phyloP scores from a whole-genome alignment of 2,329 filamentous ascomycete genomes.

The Monilinia fructicola region DNA sequence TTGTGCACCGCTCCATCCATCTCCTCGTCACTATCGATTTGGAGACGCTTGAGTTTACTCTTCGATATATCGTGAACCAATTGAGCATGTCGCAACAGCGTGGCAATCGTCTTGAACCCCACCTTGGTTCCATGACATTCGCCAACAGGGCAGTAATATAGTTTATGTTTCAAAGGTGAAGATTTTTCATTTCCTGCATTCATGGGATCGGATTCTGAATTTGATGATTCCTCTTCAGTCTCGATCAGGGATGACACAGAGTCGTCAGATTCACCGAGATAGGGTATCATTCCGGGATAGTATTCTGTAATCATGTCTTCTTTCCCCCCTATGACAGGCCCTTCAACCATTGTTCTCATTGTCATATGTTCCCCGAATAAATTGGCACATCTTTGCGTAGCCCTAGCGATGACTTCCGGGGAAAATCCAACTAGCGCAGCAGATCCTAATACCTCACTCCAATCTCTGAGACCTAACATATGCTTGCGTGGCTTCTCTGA shows the following conservation, averaged over 20 bases:
- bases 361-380: conserved; percentile 74
- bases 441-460: conserved; percentile 80
- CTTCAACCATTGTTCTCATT: conserved; percentile 41
- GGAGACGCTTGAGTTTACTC: conserved; percentile 54
- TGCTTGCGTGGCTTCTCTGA: conserved; percentile 18
- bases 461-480: conserved; percentile 55
- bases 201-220: background rate
- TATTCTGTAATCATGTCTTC: conserved; percentile 30
- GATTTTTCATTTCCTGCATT: background rate
- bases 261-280: conserved; percentile 24
- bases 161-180: conserved; percentile 2
- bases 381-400: conserved; percentile 70
- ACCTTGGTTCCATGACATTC: conserved; percentile 42
- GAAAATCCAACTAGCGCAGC: conserved; percentile 75
- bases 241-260: background rate
- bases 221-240: conserved; percentile 10
- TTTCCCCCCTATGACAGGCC: conserved; percentile 24
- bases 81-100: conserved; percentile 48
- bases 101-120: conserved; percentile 43
- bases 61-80: conserved; percentile 46
- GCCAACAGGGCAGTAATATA: conserved; percentile 42
- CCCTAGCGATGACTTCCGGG: conserved; percentile 61
- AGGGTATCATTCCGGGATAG: conserved; percentile 33
- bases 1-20: conserved; percentile 64
- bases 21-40: conserved; percentile 43